Evolutionary conservation across 2,329 filamentous ascomycete genomes (phyloP), one percentile per base, ranked within the genome.

Genomic region (Botrytis fabae): DNA sequence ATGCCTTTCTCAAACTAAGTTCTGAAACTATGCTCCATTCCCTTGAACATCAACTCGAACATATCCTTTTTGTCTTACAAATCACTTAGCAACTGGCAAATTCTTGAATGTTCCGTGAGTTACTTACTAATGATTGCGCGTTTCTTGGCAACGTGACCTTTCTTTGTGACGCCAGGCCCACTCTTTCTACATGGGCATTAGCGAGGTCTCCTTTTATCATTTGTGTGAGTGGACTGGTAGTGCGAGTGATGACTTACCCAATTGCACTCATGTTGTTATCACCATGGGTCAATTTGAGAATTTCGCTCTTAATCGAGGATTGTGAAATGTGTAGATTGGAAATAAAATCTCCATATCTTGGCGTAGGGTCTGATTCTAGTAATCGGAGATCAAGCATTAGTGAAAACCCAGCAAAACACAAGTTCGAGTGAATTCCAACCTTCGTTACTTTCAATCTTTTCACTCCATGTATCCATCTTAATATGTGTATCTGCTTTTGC

Each of bases 111-210:
- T 14, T 46, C n/a, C 20, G 35, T 32, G n/a, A 28, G 14, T 32
- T 25, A 68, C 22, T 68, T 42, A 68, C 65, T 25, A 25, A 54
- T 57, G 14, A 42, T 42, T 32, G 35, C 25, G 22, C 48, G 16
- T 57, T 68, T 68, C 35, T 68, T 57, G 48, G 35, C 25, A 38
- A 57, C 18, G 18, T 66, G 64, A 38, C 46, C 25, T 68, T 42
- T 57, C 35, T 57, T 68, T 20, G 38, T 32, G 38, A 69, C 46
- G 22, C 65, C 35, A 22, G 48, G 1, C 38, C 65, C 65, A 69
- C 65, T 57, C 9, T 69, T 69, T 44, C 65, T 69, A 48, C 40
- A 32, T 9, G 20, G 20, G 12, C n/a, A 44, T 54, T 69, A 69
- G 65, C 65, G 65, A 69, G 48, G 28, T 57, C 65, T 57, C 48